Percentiles rank a stretch among this genome's conserved stretches.
These are phyloP conservation scores for Acarospora socialis DNA, from an alignment of 2,329 filamentous ascomycete genomes.

Conservation along the genomic window DNA sequence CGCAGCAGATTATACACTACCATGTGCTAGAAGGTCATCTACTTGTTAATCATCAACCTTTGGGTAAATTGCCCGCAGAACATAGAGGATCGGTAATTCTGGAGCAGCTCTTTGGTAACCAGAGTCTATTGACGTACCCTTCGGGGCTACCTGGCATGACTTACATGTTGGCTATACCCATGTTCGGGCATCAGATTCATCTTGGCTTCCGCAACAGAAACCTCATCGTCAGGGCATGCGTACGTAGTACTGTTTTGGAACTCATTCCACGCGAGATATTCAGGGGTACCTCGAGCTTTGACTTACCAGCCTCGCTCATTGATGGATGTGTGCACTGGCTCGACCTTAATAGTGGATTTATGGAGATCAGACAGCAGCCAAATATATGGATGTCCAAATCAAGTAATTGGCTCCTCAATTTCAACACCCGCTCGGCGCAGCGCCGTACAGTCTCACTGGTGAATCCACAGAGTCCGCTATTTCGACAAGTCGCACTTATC, in stretches of 20 bases:
- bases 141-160: conserved; percentile 41
- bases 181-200: conserved; percentile 35
- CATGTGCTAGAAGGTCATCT: conserved; percentile 35
- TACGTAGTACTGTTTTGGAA: conserved; percentile 22
- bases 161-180: conserved; percentile 28
- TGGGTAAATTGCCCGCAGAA: conserved; percentile 40
- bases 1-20: conserved; percentile 27
- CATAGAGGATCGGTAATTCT: conserved; percentile 33
- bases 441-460: conserved; percentile 27
- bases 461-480: conserved; percentile 33
- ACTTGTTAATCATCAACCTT: conserved; percentile 33
- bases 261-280: conserved; percentile 16
- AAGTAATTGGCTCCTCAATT: conserved; percentile 29
- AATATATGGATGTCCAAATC: conserved; percentile 26
- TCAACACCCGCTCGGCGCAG: conserved; percentile 16
- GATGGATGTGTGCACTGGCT: conserved; percentile 47
- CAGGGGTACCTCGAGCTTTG: conserved; percentile 14
- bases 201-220: conserved; percentile 33
- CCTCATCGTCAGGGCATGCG: conserved; percentile 33
- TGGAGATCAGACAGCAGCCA: conserved; percentile 39
- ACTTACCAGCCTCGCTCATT: conserved; percentile 39
- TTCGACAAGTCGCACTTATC: conserved; percentile 26
- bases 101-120: conserved; percentile 39
- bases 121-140: conserved; percentile 37
- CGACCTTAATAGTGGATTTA: conserved; percentile 27